A percentile compares a stretch with the other conserved stretches of the same genome.
Conservation (phyloP, 495 filamentous ascomycete species). For the Aspergillus wentii region DNA sequence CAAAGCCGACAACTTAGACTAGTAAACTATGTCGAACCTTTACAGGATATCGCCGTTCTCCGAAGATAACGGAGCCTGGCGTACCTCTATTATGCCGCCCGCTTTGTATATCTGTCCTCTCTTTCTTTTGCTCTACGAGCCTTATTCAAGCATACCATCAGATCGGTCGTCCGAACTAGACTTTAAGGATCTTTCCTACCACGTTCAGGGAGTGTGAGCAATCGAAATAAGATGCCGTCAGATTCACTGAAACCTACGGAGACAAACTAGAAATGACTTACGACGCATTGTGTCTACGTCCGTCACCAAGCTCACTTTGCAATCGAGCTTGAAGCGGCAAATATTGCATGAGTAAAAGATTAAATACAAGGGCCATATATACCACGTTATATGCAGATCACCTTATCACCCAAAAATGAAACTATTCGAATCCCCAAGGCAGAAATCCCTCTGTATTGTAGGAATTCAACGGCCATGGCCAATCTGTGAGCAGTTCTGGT, state of each 20-base stretch:
- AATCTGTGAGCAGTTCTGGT: constrained; percentile 28
- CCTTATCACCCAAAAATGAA: not conserved
- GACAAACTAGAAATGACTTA: not conserved
- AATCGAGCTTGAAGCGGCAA: not conserved
- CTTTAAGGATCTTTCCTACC: not conserved
- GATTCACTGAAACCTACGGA: not conserved
- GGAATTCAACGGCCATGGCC: constrained; percentile 37
- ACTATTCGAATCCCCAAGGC: constrained; percentile 20
- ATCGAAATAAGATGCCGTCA: not conserved
- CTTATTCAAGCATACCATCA: not conserved
- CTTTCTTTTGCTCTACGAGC: not conserved
- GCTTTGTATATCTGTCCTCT: not conserved
- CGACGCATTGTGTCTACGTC: not conserved
- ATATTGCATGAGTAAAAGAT: constrained; percentile 1
- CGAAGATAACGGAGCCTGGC: not conserved
- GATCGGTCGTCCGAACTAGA: not conserved
- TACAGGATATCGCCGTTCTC: not conserved
- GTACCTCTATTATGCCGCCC: not conserved
- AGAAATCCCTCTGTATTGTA: constrained; percentile 22
- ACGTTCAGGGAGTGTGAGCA: not conserved
- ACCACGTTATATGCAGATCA: not conserved
- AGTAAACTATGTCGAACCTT: not conserved
- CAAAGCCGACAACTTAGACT: not conserved
- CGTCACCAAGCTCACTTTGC: not conserved
- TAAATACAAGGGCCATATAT: constrained; percentile 6